Base-by-base conservation (phyloP, 495 filamentous ascomycete species). In the Aspergillus ellipticus region DNA sequence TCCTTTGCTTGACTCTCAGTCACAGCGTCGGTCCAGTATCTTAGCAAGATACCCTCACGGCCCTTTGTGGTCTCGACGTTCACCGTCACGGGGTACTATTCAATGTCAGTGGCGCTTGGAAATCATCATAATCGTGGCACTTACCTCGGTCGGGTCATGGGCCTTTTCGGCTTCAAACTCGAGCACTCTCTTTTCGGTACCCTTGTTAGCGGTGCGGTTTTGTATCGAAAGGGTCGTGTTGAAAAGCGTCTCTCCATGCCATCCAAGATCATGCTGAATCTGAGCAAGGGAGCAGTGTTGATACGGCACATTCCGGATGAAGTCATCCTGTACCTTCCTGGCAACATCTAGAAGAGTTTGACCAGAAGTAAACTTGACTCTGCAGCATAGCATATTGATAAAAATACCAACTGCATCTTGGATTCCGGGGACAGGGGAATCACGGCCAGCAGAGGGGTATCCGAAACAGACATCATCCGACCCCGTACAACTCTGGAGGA, bases 401-500 rank as follows among this genome's bases (percentile, higher is more conserved):
- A 82, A 82, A 11, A 79, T 75, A 2, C 80, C 80, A 22, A 80
- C 75, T 49, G 79, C 77, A 42, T 81, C 71, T 31, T 80, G 74
- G 28, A 81, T 79, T 0, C 76, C 75, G n/a, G 65, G 61, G 16
- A 82, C 69, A 20, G 79, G 76, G 13, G 71, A 68, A 63, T 79
- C 76, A 39, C 79, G 69, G 24, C 79, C 78, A 31, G 79, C 73
- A 15, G 74, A 74, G 10, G 76, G 62, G 46, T 81, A 81, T 3
- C 83, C 83, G 57, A 86, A 87, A 56, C 78, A 81, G n/a, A 85
- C 72, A 26, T 82, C 75, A 42, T 83, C 73, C 4, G 74, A 77
- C 0, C 67, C 69, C 0, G 79, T 82, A 57, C 81, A 81, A 9
- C 64, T 63, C 28, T 74, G 72, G 6, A 86, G 70, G 0, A 84